Percentiles rank a stretch among this genome's conserved stretches.
phyloP scores from a whole-genome alignment of 495 filamentous ascomycete species.

The Alectoria sarmentosa region DNA sequence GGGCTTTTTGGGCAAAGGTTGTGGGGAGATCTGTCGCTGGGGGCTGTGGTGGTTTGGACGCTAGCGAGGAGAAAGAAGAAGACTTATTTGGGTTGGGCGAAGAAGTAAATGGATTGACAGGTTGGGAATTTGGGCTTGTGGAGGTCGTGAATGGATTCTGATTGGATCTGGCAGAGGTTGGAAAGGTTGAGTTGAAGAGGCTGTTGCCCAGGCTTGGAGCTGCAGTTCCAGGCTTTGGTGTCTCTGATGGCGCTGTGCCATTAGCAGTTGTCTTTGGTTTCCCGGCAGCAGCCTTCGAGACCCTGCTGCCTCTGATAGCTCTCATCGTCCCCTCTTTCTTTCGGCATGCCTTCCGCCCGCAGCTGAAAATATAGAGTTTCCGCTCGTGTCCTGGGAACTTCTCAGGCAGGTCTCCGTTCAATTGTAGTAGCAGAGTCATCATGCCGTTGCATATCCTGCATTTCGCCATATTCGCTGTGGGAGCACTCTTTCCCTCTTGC shows the following conservation, averaged over 20 bases:
- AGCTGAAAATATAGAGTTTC: constrained; percentile 77
- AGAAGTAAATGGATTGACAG: constrained; percentile 50
- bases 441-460: constrained; percentile 83
- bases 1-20: constrained; percentile 65
- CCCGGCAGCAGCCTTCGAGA: constrained; percentile 32
- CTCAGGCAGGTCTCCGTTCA: constrained; percentile 86
- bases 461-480: constrained; percentile 71
- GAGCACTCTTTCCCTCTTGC: constrained; percentile 59
- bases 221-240: constrained; percentile 17
- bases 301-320: constrained; percentile 57
- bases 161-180: constrained; percentile 16
- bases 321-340: constrained; percentile 75
- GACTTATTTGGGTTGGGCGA: constrained; percentile 31
- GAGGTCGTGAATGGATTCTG: constrained; percentile 25
- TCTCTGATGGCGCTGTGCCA: constrained; percentile 25
- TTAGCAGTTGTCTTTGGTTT: constrained; percentile 27
- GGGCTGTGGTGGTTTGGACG: constrained; percentile 34
- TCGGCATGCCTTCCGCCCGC: constrained; percentile 70
- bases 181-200: constrained; percentile 45
- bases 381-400: constrained; percentile 79
- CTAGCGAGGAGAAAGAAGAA: constrained; percentile 37
- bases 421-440: constrained; percentile 79
- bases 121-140: constrained; percentile 39
- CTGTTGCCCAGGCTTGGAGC: constrained; percentile 47
- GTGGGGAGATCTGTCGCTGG: constrained; percentile 46